Base-by-base conservation (phyloP, 345 rosid genomes). In the Ceriops decandra region DNA sequence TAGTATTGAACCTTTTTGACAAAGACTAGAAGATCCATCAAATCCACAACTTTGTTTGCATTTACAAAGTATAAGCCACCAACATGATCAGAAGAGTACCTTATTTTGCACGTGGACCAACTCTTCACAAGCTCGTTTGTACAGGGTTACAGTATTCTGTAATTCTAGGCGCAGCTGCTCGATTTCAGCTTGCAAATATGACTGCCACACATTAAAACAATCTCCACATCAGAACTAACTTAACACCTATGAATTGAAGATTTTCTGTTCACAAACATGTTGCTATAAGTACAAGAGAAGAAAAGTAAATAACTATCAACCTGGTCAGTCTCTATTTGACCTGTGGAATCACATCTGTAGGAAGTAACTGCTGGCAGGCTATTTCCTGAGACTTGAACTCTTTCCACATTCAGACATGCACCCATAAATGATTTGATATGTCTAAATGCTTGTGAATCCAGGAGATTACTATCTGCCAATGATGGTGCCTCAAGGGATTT, bases 71-170 rank as follows among this genome's bases (percentile, higher is more conserved):
- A 27, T 54, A 54, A 28, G 28, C 11, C 16, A 62, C 19, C 17
- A 49, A 30, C 17, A 49, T 26, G 30, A 68, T 36, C 58, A n/a
- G 13, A 24, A n/a, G 16, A 65, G 36, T 16, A 92, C 98, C 93
- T 92, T 81, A 66, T 76, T 87, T 73, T 88, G 93, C 67, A 87
- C 77, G 68, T 81, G 84, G 22, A 90, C 85, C 33, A 92, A 85
- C 77, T 90, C 91, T 78, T 84, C 90, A 59, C 95, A 85, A 73
- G 91, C 87, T 68, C 77, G 71, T 69, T 84, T 78, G 73, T 90
- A 90, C 98, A 87, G 83, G 57, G 81, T 63, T 64, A 85, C 67
- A 7, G 97, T 84, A 74, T 62, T 74, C 70, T 74, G 88, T 66
- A 90, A 80, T 76, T 90, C 92, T 73, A 52, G 78, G 77, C 84